Base-by-base conservation (phyloP, 352 stramenopile species). In the Salisapilia sapeloensis region DNA sequence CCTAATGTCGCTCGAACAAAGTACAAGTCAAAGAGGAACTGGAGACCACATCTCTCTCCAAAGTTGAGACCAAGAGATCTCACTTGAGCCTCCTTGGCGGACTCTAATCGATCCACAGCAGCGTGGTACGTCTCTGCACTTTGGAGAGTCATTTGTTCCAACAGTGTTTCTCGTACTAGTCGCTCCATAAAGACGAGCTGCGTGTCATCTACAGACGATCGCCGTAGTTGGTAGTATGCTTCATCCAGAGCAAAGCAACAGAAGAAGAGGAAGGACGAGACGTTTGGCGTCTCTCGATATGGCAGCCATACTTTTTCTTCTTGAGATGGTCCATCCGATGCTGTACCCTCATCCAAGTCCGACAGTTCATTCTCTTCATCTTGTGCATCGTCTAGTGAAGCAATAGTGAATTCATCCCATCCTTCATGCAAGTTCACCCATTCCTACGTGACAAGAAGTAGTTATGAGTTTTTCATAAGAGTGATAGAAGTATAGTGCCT, bases 11-110 rank as follows among this genome's bases (percentile, higher is more conserved):
- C 69, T 5, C 76, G 76, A 21, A 92, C 66, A 46, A 89, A 92
- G 42, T 92, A 89, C 62, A 92, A 75, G 37, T 92, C 76, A 33
- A 92, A 92, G 6, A 92, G 52, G 37, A 85, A 85, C 49, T 92
- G 76, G 36, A 80, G 56, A 34, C 82, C 65, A 37, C 67, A 86
- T 33, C 55, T 84, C 45, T 92, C 67, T 18, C 76, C 76, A 42
- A 92, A 89, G 29, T 87, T 83, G 18, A 87, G 44, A 18, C 10
- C 10, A 28, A 70, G 46, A 4, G 49, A 57, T 17, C 60, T 52
- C 20, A 47, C 58, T 41, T 76, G 54, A 9, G 35, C 47, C 4
- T 41, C 21, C 44, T 70, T 84, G 0, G 69, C 58, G 37, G 58
- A 29, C 11, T 78, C 40, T 18, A 89, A 53, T 12, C 71, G 47